Base-by-base conservation (phyloP, 2,329 filamentous ascomycete species). In the Gyromitra esculenta region DNA sequence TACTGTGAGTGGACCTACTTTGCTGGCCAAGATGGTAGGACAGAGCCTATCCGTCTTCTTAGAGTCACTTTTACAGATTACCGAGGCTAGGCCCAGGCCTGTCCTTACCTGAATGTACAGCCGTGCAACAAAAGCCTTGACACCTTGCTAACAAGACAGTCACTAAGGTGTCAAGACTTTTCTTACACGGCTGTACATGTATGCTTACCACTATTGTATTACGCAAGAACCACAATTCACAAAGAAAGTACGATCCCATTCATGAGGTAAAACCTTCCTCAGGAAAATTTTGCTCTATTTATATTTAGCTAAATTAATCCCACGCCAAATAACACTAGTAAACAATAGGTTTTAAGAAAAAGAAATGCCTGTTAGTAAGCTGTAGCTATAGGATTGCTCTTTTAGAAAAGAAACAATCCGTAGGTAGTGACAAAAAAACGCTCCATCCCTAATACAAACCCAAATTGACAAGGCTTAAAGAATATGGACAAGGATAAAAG, bases 251-350 rank as follows among this genome's bases (percentile, higher is more conserved):
- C 31, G 11, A 57, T 8, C 35, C n/a, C 8, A 25, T 9, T 9
- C 35, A 11, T 59, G 35, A 60, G 15, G 15, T 60, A 37, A 18
- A 18, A 25, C n/a, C 7, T 60, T 41, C 25, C 37, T 60, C 41
- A 11, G 37, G 25, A 6, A 21, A 41, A 60, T 21, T 39, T 39
- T 60, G 56, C 37, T 56, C 21, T 31, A 31, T 31, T 31, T 31
- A 31, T 21, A 43, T 60, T 60, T 18, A 31, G 35, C 18, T 60
- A 21, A 25, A 39, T 8, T 43, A 43, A 60, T 60, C 37, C 57
- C n/a, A 60, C 35, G 41, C 56, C 39, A 60, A 60, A 60, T 43
- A 60, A 60, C 35, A 43, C 57, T 60, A 43, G 31, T n/a, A 57
- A 15, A 57, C n/a, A 57, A 57, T n/a, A 5, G 15, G 9, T 37